Evolutionary conservation across 306 rosid genomes (phyloP), one percentile per base, ranked within the genome.

Genomic region (Dicorynia guianensis): DNA sequence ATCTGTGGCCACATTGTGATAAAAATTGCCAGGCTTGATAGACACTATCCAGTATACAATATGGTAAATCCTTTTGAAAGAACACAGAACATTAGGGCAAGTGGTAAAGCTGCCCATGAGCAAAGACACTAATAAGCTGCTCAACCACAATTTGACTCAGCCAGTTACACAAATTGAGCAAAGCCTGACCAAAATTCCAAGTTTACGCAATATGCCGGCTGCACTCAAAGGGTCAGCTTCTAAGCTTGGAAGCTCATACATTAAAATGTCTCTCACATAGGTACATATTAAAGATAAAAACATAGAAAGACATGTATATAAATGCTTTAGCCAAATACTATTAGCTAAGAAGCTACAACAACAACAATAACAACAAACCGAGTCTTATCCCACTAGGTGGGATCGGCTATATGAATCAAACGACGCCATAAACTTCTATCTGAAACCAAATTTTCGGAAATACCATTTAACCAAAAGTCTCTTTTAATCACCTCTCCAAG

Each of bases 141-240:
- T 11, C 15, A 48, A 13, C 17, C 1, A 13, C 17, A 52, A 69
- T 33, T 15, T 3, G 7, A 46, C 58, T 59, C 15, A 72, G 34
- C 15, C 50, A 34, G 59, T 35, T 58, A 47, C 57, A 30, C n/a
- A 43, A 43, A 71, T 25, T 57, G 57, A 71, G 46, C 30, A 54
- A 43, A 30, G 30, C 19, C 9, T 11, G 19, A 18, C 48, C 44
- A 57, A 39, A 49, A 40, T 36, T 48, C 38, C 19, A 49, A 49
- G 35, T 14, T 19, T 54, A 64, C 11, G n/a, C 44, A 38, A 14
- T 15, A 62, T 36, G 34, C 48, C 67, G 38, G 67, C 33, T 38
- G 13, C 67, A 1, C 67, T 38, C 33, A 33, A 38, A 15, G 39
- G 25, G n/a, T 7, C 33, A 33, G 4, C 58, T 63, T 52, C 49